Percentiles rank a stretch among this genome's conserved stretches.
These are phyloP conservation scores for Thalia dealbata DNA, from an alignment of 176 grass and related monocot genomes.

Conservation along the genomic window DNA sequence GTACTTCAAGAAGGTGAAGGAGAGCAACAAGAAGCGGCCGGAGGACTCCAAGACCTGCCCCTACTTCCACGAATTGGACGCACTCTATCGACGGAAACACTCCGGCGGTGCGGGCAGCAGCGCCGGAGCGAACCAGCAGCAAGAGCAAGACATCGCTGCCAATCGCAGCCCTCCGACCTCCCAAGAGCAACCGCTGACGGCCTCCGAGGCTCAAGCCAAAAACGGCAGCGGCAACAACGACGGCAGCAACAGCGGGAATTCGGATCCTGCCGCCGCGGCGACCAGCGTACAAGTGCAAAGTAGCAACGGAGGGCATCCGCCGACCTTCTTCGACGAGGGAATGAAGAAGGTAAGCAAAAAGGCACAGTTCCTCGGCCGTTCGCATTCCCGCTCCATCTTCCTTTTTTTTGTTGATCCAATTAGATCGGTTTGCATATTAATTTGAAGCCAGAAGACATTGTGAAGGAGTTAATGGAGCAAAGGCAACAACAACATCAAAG, in stretches of 20 bases:
- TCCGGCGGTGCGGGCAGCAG: background rate
- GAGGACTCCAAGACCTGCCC: conserved; percentile 98
- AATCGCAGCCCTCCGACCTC: conserved; percentile 19
- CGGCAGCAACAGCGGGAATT: conserved; percentile 12
- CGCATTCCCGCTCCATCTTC: too few relatives aligned
- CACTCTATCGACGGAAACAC: conserved; percentile 77
- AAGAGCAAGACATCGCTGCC: background rate
- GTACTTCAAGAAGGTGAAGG: conserved; percentile 99
- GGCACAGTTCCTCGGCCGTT: background rate
- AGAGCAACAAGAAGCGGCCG: conserved; percentile 86
- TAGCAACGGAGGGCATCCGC: conserved; percentile 43
- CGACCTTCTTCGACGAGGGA: conserved; percentile 30
- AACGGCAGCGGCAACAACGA: conserved; percentile 22
- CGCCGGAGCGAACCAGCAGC: background rate
- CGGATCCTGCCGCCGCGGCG: background rate
- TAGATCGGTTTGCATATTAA: conserved; percentile 45
- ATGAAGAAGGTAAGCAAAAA: conserved; percentile 59
- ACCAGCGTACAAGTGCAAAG: conserved; percentile 26
- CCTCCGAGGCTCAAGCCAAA: conserved; percentile 18
- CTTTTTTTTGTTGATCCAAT: conserved; percentile 51
- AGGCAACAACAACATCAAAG: conserved; percentile 31
- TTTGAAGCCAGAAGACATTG: conserved; percentile 92
- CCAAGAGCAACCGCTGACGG: conserved; percentile 28
- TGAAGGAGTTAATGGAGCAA: conserved; percentile 72
- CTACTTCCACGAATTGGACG: conserved; percentile 97